These are phyloP conservation scores for Pseudogymnoascus verrucosus DNA, from an alignment of 2,329 filamentous ascomycete genomes.

Conservation along the genomic window DNA sequence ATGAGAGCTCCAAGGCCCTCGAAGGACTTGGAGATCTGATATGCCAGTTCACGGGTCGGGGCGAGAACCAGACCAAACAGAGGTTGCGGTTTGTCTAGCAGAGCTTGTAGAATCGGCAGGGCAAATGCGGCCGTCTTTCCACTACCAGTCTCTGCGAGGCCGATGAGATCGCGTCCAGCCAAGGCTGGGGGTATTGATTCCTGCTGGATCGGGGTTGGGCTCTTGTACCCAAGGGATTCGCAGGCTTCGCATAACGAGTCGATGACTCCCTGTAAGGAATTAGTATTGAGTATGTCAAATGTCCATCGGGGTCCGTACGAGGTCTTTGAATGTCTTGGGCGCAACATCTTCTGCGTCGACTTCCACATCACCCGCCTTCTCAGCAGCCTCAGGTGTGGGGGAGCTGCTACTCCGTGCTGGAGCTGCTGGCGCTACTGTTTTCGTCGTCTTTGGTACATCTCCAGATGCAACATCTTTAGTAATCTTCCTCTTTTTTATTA, in stretches of 20 bases:
- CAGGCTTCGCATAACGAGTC: slow-evolving; percentile 87
- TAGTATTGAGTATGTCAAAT: background rate
- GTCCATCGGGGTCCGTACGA: slow-evolving; percentile 25
- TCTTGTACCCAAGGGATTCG: slow-evolving; percentile 69
- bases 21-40: slow-evolving; percentile 82
- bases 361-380: slow-evolving; percentile 17
- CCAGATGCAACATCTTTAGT: slow-evolving; percentile 17
- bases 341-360: slow-evolving; percentile 15
- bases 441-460: slow-evolving; percentile 8
- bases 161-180: slow-evolving; percentile 78
- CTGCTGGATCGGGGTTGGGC: slow-evolving; percentile 81
- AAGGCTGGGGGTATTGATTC: slow-evolving; percentile 78
- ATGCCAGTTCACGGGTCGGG: slow-evolving; percentile 86
- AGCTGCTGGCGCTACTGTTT: slow-evolving; percentile 12
- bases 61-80: slow-evolving; percentile 86
- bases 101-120: slow-evolving; percentile 63
- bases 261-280: slow-evolving; percentile 57
- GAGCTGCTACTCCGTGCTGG: slow-evolving; percentile 16
- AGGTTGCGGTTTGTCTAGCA: slow-evolving; percentile 80
- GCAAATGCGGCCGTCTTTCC: slow-evolving; percentile 96
- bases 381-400: slow-evolving; percentile 20
- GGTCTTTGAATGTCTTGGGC: slow-evolving; percentile 41
- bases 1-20: slow-evolving; percentile 84
- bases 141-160: slow-evolving; percentile 87
- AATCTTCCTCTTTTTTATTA: slow-evolving; percentile 27